These are phyloP conservation scores for Fusarium sulawesiense DNA, from an alignment of 2,329 filamentous ascomycete species.

Conservation along the genomic window DNA sequence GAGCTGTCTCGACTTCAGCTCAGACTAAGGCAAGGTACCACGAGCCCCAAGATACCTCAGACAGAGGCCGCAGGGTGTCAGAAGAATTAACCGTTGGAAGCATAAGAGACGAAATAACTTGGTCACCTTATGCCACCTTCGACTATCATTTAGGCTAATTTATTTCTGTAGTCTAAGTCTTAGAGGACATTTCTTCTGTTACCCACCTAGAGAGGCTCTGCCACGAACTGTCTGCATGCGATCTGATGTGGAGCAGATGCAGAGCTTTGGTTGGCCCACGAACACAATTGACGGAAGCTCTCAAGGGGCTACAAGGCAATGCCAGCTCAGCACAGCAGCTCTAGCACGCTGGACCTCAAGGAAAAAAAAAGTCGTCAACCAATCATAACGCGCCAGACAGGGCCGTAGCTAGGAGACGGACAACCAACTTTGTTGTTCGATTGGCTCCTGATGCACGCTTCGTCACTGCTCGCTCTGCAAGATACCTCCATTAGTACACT, in stretches of 20 bases:
- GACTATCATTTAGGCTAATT: too few relatives aligned
- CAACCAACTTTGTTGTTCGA: conserved; percentile 43
- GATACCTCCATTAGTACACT: background rate
- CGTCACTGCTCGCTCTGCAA: conserved; percentile 41
- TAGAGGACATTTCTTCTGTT: too few relatives aligned
- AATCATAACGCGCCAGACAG: conserved; percentile 37
- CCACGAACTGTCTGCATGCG: conserved; percentile 28
- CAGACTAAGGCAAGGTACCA: conserved; percentile 39
- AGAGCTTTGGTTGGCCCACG: conserved; percentile 25
- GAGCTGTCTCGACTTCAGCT: conserved; percentile 12
- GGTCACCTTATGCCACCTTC: too few relatives aligned
- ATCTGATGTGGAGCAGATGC: conserved; percentile 29
- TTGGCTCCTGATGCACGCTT: conserved; percentile 45
- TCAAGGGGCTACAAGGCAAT: conserved; percentile 37
- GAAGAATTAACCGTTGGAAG: too few relatives aligned
- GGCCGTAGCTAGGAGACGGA: conserved; percentile 39
- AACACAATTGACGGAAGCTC: conserved; percentile 19
- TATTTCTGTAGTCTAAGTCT: too few relatives aligned
- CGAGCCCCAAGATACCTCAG: conserved; percentile 34
- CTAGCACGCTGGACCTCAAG: conserved; percentile 25
- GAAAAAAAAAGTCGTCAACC: conserved; percentile 22
- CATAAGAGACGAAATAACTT: too few relatives aligned
- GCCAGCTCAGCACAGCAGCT: conserved; percentile 43
- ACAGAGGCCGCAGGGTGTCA: conserved; percentile 11
- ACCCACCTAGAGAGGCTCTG: conserved; percentile 13